Percentiles rank a stretch among this genome's conserved stretches.
Evolutionary conservation across 1,284 basidiomycete genomes (phyloP).

Genomic region (Ceratobasidium sp.): DNA sequence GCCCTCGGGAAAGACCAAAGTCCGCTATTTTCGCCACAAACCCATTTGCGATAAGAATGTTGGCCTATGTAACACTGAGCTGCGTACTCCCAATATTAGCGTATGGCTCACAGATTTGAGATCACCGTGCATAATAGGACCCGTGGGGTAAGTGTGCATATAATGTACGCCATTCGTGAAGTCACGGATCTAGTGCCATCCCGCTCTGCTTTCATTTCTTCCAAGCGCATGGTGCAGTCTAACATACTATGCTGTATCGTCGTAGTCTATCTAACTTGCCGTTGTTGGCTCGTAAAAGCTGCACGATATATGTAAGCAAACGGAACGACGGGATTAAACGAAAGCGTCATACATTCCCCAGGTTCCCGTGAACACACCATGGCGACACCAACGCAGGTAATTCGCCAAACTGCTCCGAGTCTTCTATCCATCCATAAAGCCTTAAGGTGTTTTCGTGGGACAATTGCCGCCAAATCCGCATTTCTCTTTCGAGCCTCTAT

Average conservation of each 20-base stretch:
- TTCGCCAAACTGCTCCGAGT: not conserved
- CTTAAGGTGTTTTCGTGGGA: not conserved
- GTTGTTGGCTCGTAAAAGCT: not conserved
- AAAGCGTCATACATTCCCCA: not conserved
- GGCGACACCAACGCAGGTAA: not conserved
- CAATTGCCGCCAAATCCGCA: not conserved
- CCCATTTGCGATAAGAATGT: not conserved
- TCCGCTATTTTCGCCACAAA: constrained; percentile 18
- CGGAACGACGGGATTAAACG: too few relatives aligned
- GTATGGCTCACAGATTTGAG: not conserved
- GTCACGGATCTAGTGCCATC: not conserved
- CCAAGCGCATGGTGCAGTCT: not conserved
- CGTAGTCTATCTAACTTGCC: not conserved
- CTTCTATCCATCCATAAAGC: not conserved
- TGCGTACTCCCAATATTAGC: too few relatives aligned
- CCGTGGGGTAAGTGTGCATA: not conserved
- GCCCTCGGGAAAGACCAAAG: constrained; percentile 5
- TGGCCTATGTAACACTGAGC: not conserved
- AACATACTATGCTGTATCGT: not conserved
- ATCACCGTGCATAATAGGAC: constrained; percentile 13
- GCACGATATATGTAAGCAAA: not conserved
- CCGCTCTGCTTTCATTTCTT: not conserved
- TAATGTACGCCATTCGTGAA: constrained; percentile 1
- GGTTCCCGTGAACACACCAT: constrained; percentile 4
- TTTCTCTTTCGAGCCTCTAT: constrained; percentile 7